phyloP scores from a whole-genome alignment of 2,329 filamentous ascomycete genomes.

The Onygena corvina region DNA sequence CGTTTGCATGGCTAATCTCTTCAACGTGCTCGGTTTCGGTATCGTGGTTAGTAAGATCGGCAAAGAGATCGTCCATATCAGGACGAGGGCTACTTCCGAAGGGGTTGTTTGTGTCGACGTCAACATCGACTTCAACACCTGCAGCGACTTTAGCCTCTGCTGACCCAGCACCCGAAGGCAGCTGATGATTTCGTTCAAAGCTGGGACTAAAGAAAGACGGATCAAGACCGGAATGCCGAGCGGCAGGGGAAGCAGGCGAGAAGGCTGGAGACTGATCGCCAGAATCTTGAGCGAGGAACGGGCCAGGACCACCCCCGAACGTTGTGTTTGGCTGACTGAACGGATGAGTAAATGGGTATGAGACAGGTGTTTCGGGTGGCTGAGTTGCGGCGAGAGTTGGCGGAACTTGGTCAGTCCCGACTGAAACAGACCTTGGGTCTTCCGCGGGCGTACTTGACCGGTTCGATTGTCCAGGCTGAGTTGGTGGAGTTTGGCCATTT shows the following conservation, averaged over 20 bases:
- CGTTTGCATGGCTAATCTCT: conserved; percentile 37
- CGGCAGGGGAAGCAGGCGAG: conserved; percentile 30
- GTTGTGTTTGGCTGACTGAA: conserved; percentile 30
- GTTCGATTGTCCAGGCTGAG: conserved; percentile 24
- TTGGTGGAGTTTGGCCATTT: conserved; percentile 19
- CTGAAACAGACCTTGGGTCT: conserved; percentile 22
- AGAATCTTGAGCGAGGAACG: conserved; percentile 28
- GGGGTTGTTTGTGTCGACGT: conserved; percentile 23
- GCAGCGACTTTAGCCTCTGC: conserved; percentile 20
- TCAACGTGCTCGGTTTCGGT: conserved; percentile 22
- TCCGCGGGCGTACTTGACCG: conserved; percentile 21
- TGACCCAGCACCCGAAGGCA: conserved; percentile 13
- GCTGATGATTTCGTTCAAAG: conserved; percentile 26
- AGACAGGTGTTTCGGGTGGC: conserved; percentile 20
- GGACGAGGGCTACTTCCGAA: conserved; percentile 31
- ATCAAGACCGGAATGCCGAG: conserved; percentile 26
- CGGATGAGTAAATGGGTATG: conserved; percentile 31
- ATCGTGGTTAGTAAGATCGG: conserved; percentile 37
- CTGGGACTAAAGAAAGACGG: conserved; percentile 33
- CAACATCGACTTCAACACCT: conserved; percentile 22
- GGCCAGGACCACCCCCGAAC: conserved; percentile 26
- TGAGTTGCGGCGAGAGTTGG: conserved; percentile 16
- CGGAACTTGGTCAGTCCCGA: conserved; percentile 26
- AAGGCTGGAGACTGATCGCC: conserved; percentile 29
- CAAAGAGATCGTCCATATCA: conserved; percentile 36